Evolutionary conservation across 768 basidiomycete species (phyloP), one percentile per base, ranked within the genome.

Genomic region (Pholiota molesta): DNA sequence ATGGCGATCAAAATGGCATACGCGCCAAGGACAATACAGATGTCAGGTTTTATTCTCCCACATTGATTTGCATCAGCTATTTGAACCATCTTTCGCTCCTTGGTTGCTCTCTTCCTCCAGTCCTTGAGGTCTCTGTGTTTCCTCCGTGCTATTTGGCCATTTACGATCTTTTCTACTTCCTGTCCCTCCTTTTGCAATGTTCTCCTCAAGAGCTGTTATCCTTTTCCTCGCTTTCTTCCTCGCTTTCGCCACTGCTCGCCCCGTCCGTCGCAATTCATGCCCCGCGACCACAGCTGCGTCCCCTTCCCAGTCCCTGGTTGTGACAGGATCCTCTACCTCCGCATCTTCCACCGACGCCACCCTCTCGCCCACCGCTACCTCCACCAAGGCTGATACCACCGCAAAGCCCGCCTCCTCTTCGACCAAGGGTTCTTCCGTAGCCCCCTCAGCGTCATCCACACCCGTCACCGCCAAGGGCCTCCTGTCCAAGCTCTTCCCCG

Each of bases 401-500:
- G 21, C 66, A 64, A 62, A 62, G 55, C 35, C 60, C 61, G 31
- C 57, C 33, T 21, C 67, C 57, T 56, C 59, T 9, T 58, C 52
- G 5, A 54, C 59, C 59, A 52, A 37, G 37, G 28, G 10, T 10
- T 28, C 53, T 0, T 26, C 56, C 14, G 40, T 62, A 39, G 52
- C 58, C 29, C 47, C 66, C 56, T 51, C 64, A 6, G 3, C 31
- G 47, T 35, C 65, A 37, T 52, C 69, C 16, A 33, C 67, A 7
- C 60, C 66, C 3, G 45, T 31, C 53, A 26, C 54, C 26, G 57
- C 61, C 60, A 29, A 57, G 52, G 60, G 69, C 65, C 39, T 62
- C 64, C 51, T 73, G 64, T 64, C 63, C 44, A 69, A 73, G 17
- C 75, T 84, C 52, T 83, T 83, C 72, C 83, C 83, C n/a, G 72